Evolutionary conservation across 2,329 filamentous ascomycete species (phyloP), one percentile per base, ranked within the genome.

Genomic region (Pyrenophora teres): DNA sequence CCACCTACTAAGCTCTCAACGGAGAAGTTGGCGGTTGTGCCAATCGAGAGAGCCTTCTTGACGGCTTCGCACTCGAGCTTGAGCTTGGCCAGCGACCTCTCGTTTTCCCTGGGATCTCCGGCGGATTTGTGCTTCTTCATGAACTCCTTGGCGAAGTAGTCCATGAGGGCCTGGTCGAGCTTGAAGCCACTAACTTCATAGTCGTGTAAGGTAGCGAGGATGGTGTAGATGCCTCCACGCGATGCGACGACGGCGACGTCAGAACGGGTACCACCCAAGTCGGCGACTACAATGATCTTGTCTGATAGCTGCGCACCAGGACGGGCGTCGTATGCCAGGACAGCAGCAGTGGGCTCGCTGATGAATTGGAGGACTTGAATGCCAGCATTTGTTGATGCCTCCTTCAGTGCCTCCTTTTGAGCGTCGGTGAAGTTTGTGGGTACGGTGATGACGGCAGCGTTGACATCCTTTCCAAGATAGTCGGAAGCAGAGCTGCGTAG

Each of bases 81-180:
- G 62, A 99, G 81, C 83, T 97, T 99, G 56, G 94, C 92, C 65
- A 97, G 79, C 67, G 89, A 88, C 67, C 87, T 87, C 48, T 87
- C 81, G 72, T 94, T 90, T 70, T 87, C 83, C 64, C 92, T 85
- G 18, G 94, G 94, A 75, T 97, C 94, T 51, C 63, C 67, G 2
- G 58, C 71, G 2, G 85, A 85, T 79, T 87, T 88, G 83, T 97
- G 85, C 83, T 96, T 96, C 85, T 99, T 97, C 71, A 94, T 84
- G 79, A 99, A 99, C 77, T 99, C 94, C 83, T 99, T 99, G 65
- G 93, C 89, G 66, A 97, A 97, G 81, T 97, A 88, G 74, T 99
- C 93, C 73, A 96, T 89, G 52, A 99, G 83, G 42, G 93, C 88
- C 74, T 94, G 84, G 79, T 99, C 94, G 50, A 99, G 82, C 62